Evolutionary conservation across 805 yeast genomes (phyloP).

Genomic region (Kazachstania taianensis): DNA sequence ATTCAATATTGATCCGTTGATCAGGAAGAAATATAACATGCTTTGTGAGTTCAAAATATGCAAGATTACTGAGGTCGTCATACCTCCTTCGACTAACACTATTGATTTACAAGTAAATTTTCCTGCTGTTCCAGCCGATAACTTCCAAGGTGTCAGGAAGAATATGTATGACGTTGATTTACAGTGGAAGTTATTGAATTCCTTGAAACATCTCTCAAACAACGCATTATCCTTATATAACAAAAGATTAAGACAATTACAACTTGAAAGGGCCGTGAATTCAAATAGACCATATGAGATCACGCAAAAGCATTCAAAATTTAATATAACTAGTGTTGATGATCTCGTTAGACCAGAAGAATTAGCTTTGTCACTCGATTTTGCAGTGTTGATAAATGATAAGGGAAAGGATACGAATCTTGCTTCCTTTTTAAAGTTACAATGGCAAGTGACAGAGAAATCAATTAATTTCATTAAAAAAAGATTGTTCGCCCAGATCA

Average conservation of each 20-base stretch:
- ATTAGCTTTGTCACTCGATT: conserved; percentile 19
- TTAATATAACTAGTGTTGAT: conserved; percentile 23
- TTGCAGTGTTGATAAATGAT: conserved; percentile 28
- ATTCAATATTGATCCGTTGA: conserved; percentile 32
- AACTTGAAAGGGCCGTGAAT: conserved; percentile 23
- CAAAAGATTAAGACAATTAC: conserved; percentile 23
- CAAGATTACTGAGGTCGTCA: conserved; percentile 18
- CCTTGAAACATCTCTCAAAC: conserved; percentile 17
- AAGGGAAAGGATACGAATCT: conserved; percentile 18
- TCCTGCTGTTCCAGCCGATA: conserved; percentile 8
- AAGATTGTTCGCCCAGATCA: conserved; percentile 17
- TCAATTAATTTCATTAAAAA: conserved; percentile 19
- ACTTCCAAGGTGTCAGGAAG: conserved; percentile 8
- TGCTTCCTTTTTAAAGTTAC: conserved; percentile 21
- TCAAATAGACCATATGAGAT: conserved; percentile 23
- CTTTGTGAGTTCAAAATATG: conserved; percentile 23
- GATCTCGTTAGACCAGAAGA: conserved; percentile 30
- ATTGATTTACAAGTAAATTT: conserved; percentile 16
- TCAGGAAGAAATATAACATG: conserved; percentile 32
- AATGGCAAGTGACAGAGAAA: conserved; percentile 22
- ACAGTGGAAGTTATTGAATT: conserved; percentile 22
- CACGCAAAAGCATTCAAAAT: conserved; percentile 20
- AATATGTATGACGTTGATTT: conserved; percentile 19
- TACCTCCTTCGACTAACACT: conserved; percentile 10
- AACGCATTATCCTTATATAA: conserved; percentile 25